Evolutionary conservation across 306 rosid genomes (phyloP), one percentile per base, ranked within the genome.

Genomic region (Prunus mume): DNA sequence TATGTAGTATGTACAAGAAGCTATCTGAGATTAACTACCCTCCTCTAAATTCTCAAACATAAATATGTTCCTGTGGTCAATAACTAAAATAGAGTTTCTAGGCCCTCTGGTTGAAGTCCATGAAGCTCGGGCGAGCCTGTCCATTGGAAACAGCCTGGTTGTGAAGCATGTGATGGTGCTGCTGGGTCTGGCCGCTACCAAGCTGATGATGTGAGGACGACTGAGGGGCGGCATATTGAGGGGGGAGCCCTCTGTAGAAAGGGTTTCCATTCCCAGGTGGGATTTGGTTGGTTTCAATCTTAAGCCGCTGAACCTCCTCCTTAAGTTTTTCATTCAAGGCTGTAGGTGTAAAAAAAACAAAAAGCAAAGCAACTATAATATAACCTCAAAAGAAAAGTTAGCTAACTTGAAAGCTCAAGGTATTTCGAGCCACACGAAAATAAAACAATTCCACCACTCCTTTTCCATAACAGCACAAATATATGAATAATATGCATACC

Each of bases 241-340:
- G 82, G 49, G 87, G 89, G 15, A 92, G 62, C 47, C 89, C 93
- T 65, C 89, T 75, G 72, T 67, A 86, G 77, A 88, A 86, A 56
- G 90, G 83, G 81, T 83, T 84, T 32, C 93, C 88, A 28, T 83
- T 79, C 5, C 87, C 78, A 22, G 84, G 82, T 13, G 85, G 88
- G 32, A 82, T 67, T 27, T 82, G 83, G 60, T 69, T 88, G 5
- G 85, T 82, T 65, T 87, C 91, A 2, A 87, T 87, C 92, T 94
- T 89, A n/a, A 95, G 99, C 77, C 92, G 90, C 78, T 92, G 91
- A 68, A 92, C 85, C 89, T 95, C 97, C 63, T 89, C 95, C 86
- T 72, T 92, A 84, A 95, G 63, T 58, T 93, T 87, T 69, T 89
- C 96, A 55, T 90, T 92, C 77, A 95, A 87, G 56, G 95, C 99